phyloP scores from a whole-genome alignment of 805 yeast genomes.

The Saturnispora kantuleensis region DNA sequence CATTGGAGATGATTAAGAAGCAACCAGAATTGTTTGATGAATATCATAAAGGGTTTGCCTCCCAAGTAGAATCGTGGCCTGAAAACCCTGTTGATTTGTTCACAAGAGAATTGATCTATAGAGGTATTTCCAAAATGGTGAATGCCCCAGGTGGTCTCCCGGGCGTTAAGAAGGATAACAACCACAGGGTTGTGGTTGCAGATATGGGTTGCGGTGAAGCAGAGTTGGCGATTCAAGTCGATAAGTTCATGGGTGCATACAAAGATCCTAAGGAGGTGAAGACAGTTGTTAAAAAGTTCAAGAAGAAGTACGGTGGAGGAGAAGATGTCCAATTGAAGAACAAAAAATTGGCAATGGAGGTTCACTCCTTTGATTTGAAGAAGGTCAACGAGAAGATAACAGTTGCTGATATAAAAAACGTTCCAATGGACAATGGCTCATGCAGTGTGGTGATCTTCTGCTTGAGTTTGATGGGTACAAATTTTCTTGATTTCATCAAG shows the following conservation, averaged over 20 bases:
- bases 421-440: constrained; percentile 71
- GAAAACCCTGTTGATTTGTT: constrained; percentile 95
- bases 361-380: constrained; percentile 87
- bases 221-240: constrained; percentile 61
- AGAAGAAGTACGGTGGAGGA: constrained; percentile 19
- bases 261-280: constrained; percentile 22
- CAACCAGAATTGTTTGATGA: constrained; percentile 90
- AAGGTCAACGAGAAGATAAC: constrained; percentile 84
- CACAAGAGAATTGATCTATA: constrained; percentile 54
- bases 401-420: constrained; percentile 91
- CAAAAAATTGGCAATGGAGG: constrained; percentile 37
- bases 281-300: constrained; percentile 23
- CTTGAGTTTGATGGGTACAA: constrained; percentile 94
- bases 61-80: constrained; percentile 96
- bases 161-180: constrained; percentile 38
- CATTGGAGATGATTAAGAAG: constrained; percentile 57
- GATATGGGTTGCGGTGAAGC: constrained; percentile 99
- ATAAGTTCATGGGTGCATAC: constrained; percentile 30
- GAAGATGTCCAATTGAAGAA: constrained; percentile 14
- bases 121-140: constrained; percentile 50
- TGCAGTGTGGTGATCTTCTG: constrained; percentile 89
- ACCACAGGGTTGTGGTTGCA: constrained; percentile 62
- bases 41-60: constrained; percentile 89
- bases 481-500: constrained; percentile 79
- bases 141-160: constrained; percentile 97